Conservation (phyloP, 1,139 yeast genomes). For the Pichia sp. region DNA sequence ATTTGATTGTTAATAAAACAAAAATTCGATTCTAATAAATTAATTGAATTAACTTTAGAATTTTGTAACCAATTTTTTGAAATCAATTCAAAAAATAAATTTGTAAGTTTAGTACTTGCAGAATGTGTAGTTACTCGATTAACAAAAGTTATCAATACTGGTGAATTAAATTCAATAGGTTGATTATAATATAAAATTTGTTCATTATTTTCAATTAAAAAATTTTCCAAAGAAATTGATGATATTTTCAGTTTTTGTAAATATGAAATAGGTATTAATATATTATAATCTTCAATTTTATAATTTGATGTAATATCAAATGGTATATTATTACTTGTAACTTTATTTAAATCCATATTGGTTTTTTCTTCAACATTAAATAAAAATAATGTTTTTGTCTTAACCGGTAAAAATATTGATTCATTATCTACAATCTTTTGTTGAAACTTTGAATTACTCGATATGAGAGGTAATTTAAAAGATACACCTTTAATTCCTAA, state of each 20-base stretch:
- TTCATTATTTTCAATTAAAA: background rate
- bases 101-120: background rate
- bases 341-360: background rate
- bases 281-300: slow-evolving; percentile 19
- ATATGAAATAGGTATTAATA: slow-evolving; percentile 20
- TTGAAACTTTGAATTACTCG: background rate
- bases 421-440: slow-evolving; percentile 9
- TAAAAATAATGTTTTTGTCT: slow-evolving; percentile 18
- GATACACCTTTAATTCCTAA: slow-evolving; percentile 16
- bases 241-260: slow-evolving; percentile 5
- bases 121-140: background rate
- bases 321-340: slow-evolving; percentile 15
- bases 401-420: slow-evolving; percentile 16
- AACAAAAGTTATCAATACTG: slow-evolving; percentile 32
- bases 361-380: slow-evolving; percentile 15
- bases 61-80: slow-evolving; percentile 37
- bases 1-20: slow-evolving; percentile 33
- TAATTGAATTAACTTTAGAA: slow-evolving; percentile 29
- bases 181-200: slow-evolving; percentile 23
- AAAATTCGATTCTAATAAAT: slow-evolving; percentile 37
- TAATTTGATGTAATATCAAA: slow-evolving; percentile 19
- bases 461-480: slow-evolving; percentile 5
- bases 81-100: slow-evolving; percentile 35
- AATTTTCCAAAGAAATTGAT: background rate
- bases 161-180: slow-evolving; percentile 24